Conservation (phyloP, 768 basidiomycete genomes). For the Plicaturopsis crispa region DNA sequence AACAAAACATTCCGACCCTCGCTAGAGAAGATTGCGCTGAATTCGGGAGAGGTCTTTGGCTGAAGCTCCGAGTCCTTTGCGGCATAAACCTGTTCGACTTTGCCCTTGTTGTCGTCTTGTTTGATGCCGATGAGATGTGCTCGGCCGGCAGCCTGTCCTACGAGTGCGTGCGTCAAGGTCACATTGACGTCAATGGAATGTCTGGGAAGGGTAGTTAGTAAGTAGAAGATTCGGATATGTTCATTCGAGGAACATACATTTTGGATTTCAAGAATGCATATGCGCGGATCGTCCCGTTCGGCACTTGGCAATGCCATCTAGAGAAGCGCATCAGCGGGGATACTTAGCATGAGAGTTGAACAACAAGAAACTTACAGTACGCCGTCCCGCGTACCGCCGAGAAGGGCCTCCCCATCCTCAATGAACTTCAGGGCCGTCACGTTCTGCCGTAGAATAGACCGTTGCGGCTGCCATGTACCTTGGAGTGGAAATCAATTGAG, state of each 20-base stretch:
- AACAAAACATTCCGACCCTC: constrained; percentile 48
- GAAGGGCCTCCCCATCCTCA: constrained; percentile 51
- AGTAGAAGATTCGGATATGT: no score
- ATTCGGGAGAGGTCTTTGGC: constrained; percentile 18
- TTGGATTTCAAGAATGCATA: constrained; percentile 50
- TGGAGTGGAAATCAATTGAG: neutral
- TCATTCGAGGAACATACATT: constrained; percentile 52
- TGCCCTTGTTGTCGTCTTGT: constrained; percentile 40
- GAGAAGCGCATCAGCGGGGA: neutral
- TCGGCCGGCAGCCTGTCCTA: constrained; percentile 42
- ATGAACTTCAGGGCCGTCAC: constrained; percentile 60
- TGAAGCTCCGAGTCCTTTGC: constrained; percentile 30
- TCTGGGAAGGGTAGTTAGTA: constrained; percentile 24
- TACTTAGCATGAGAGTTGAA: neutral
- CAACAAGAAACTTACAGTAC: constrained; percentile 40
- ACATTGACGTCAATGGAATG: constrained; percentile 46
- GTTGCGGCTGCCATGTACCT: constrained; percentile 61
- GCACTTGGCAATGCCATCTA: constrained; percentile 65
- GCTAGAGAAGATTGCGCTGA: constrained; percentile 49
- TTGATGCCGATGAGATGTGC: constrained; percentile 45
- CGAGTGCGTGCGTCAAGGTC: constrained; percentile 41
- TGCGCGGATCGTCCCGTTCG: constrained; percentile 57
- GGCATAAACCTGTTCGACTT: constrained; percentile 46
- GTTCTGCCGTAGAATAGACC: constrained; percentile 56
- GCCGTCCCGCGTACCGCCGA: constrained; percentile 67